Conservation (phyloP, 257 asterid genomes). For the Echites panduratus region DNA sequence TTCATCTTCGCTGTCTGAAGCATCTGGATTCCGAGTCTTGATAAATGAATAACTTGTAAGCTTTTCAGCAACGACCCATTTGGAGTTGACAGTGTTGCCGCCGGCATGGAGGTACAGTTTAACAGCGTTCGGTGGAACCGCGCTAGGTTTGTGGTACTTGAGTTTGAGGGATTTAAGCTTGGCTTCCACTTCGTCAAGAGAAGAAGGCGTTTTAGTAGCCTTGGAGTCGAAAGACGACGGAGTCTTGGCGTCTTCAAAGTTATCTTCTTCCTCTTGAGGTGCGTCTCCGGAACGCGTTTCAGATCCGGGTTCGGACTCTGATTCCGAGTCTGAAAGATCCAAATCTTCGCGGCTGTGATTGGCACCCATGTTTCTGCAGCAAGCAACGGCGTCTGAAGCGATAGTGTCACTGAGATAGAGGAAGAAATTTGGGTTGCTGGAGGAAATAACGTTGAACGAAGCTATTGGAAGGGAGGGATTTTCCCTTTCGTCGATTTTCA, state of each 20-base stretch:
- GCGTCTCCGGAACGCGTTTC: constrained; percentile 34
- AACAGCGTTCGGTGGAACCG: constrained; percentile 46
- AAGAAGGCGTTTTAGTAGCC: constrained; percentile 51
- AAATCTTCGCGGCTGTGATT: constrained; percentile 70
- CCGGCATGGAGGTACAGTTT: constrained; percentile 61
- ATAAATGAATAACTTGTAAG: constrained; percentile 41
- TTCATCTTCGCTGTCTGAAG: constrained; percentile 39
- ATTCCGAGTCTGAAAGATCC: constrained; percentile 67
- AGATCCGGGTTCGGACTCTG: constrained; percentile 52
- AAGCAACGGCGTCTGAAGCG: constrained; percentile 18
- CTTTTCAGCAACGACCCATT: constrained; percentile 72
- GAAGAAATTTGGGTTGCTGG: not conserved
- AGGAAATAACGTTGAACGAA: not conserved
- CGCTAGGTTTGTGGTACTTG: constrained; percentile 41
- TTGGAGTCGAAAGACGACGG: constrained; percentile 50
- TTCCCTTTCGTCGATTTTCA: not conserved
- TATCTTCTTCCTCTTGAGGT: constrained; percentile 30
- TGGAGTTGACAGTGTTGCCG: constrained; percentile 48
- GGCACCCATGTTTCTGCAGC: constrained; percentile 54
- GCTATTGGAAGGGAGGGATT: not conserved
- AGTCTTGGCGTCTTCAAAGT: constrained; percentile 45
- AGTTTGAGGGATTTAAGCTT: constrained; percentile 80
- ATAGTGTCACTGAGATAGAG: not conserved
- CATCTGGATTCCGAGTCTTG: constrained; percentile 31
- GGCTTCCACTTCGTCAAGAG: constrained; percentile 67